These are phyloP conservation scores for Bacidia gigantensis DNA, from an alignment of 495 filamentous ascomycete genomes.

Conservation along the genomic window DNA sequence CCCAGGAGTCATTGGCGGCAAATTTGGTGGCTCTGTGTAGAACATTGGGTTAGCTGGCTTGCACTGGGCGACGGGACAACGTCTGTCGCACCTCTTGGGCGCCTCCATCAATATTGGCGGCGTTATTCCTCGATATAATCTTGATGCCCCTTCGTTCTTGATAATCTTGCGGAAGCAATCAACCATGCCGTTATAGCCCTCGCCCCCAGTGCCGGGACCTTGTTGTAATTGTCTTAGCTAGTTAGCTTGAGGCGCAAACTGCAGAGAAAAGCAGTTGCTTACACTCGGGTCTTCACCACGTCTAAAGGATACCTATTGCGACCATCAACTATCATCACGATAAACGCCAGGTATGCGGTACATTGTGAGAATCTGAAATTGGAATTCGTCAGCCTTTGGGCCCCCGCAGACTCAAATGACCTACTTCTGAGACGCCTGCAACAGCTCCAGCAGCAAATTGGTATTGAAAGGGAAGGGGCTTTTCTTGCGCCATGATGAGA, in stretches of 20 bases:
- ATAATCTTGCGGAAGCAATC: slow-evolving; percentile 97
- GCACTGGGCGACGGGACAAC: neutral
- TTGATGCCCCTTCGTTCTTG: slow-evolving; percentile 76
- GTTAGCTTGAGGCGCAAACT: slow-evolving; percentile 6
- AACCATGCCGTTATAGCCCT: slow-evolving; percentile 88
- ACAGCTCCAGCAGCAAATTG: slow-evolving; percentile 82
- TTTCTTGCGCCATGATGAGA: slow-evolving; percentile 46
- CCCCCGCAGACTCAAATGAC: slow-evolving; percentile 19
- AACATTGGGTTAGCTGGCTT: neutral
- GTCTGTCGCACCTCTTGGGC: slow-evolving; percentile 52
- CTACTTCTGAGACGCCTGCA: slow-evolving; percentile 83
- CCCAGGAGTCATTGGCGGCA: slow-evolving; percentile 97
- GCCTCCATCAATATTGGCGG: slow-evolving; percentile 98
- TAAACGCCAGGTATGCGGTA: slow-evolving; percentile 27
- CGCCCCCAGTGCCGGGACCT: slow-evolving; percentile 50
- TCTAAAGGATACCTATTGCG: slow-evolving; percentile 82
- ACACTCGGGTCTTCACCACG: slow-evolving; percentile 97
- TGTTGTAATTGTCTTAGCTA: slow-evolving; percentile 65
- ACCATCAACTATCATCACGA: neutral
- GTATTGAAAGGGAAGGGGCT: slow-evolving; percentile 72
- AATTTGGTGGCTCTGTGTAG: slow-evolving; percentile 79
- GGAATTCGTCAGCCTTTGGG: slow-evolving; percentile 19
- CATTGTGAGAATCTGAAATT: slow-evolving; percentile 69
- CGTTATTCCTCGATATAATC: slow-evolving; percentile 88
- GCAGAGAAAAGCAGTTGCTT: slow-evolving; percentile 24